Evolutionary conservation across 306 rosid genomes (phyloP), one percentile per base, ranked within the genome.

Genomic region (Rosa persica): DNA sequence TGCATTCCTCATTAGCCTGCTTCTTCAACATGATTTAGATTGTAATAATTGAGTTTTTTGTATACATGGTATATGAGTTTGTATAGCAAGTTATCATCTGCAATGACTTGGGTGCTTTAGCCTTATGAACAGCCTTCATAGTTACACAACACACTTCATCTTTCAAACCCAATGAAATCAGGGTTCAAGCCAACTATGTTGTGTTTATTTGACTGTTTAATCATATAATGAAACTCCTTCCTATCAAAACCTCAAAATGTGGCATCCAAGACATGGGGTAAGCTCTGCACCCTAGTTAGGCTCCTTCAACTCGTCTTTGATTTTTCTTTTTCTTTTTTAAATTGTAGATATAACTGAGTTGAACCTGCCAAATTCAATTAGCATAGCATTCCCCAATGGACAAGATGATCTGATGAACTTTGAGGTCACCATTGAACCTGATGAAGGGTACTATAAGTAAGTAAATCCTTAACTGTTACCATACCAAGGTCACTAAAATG

Each of bases 321-420:
- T 79, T 23, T 39, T 51, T 48, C 19, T 3, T 36, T 39, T 25
- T 58, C n/a, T 43, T 76, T 30, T 44, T 19, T n/a, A 17, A 23
- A 58, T 42, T 81, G 84, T 74, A 85, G 86, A 85, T 76, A 73
- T 85, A 81, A 76, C 80, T 62, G 88, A 85, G 58, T 49, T 85
- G 67, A 80, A 82, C 74, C 69, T 85, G 38, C 89, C 89, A 17
- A 76, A 80, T 79, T 36, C 82, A 22, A 79, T 86, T 70, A 74
- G 12, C 39, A 82, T 85, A 67, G 65, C 82, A 3, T 85, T 85
- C 79, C 86, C 82, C 23, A 77, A 77, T 51, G 86, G 89, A 71
- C 80, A 79, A 77, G 82, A 82, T 69, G 86, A 85, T 70, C 70
- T 85, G 70, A 85, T 85, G 86, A 69, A 79, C 76, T 85, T 85